phyloP scores from a whole-genome alignment of 495 filamentous ascomycete species.

The Chlorociboria aeruginascens region DNA sequence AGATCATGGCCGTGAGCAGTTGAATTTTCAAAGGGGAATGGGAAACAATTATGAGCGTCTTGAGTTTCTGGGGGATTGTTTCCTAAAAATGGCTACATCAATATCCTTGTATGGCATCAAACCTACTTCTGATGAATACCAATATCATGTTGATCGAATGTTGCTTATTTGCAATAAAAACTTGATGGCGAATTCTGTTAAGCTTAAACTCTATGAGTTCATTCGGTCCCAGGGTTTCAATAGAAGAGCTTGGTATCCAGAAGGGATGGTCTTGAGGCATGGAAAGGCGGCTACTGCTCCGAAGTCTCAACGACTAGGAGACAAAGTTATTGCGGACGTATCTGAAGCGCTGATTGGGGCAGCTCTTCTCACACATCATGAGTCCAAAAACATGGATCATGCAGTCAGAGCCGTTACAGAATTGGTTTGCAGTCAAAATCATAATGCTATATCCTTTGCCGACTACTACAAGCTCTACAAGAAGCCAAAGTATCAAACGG shows the following conservation, averaged over 20 bases:
- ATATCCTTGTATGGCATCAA: slow-evolving; percentile 67
- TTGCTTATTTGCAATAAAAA: slow-evolving; percentile 85
- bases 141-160: slow-evolving; percentile 89
- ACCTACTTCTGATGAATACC: slow-evolving; percentile 70
- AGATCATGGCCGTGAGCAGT: slow-evolving; percentile 55
- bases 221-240: slow-evolving; percentile 77
- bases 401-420: slow-evolving; percentile 74
- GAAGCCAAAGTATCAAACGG: slow-evolving; percentile 59
- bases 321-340: slow-evolving; percentile 95
- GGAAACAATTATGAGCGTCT: slow-evolving; percentile 93
- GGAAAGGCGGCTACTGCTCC: slow-evolving; percentile 28
- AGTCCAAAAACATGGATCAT: slow-evolving; percentile 53
- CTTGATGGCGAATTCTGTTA: slow-evolving; percentile 61
- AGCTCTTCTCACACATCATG: slow-evolving; percentile 54
- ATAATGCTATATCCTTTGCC: slow-evolving; percentile 50
- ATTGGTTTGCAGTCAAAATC: slow-evolving; percentile 56
- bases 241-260: slow-evolving; percentile 70
- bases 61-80: slow-evolving; percentile 88
- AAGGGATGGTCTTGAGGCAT: slow-evolving; percentile 48
- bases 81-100: slow-evolving; percentile 91
- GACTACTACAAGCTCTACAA: slow-evolving; percentile 66
- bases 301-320: slow-evolving; percentile 56
- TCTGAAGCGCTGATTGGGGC: slow-evolving; percentile 93
- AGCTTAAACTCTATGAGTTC: slow-evolving; percentile 59
- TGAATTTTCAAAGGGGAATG: slow-evolving; percentile 81